Evolutionary conservation across 345 rosid genomes (phyloP).

Genomic region (Eutrema yunnanense): DNA sequence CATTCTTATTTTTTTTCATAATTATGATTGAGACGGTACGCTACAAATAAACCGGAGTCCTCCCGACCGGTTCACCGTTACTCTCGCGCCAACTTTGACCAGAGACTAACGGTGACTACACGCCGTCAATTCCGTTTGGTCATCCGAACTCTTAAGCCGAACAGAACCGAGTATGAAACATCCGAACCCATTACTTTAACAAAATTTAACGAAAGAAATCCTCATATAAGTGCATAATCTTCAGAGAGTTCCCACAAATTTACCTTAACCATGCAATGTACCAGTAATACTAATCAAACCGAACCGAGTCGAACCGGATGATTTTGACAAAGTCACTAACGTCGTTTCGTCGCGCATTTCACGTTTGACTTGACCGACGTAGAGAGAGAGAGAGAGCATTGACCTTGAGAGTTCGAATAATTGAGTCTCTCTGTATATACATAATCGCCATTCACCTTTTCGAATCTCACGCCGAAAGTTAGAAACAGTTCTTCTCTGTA

Average conservation of each 20-base stretch:
- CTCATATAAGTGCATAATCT: not conserved
- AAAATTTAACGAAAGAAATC: not conserved
- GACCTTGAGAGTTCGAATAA: slow-evolving; percentile 7
- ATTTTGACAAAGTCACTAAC: not conserved
- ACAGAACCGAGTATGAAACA: not conserved
- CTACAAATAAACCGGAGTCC: slow-evolving; percentile 10
- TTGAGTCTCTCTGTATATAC: not conserved
- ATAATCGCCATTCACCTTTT: not conserved
- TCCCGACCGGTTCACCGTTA: slow-evolving; percentile 4
- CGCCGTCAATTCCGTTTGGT: not conserved
- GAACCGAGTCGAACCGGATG: not conserved
- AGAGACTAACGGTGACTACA: slow-evolving; percentile 12
- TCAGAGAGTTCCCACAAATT: not conserved
- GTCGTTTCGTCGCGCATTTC: not conserved
- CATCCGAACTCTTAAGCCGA: not conserved
- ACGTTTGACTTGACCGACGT: slow-evolving; percentile 3
- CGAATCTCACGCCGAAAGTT: not conserved
- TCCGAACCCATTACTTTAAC: not conserved
- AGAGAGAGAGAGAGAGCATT: not conserved
- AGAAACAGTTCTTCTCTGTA: not conserved
- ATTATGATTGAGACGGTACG: not conserved
- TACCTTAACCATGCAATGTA: not conserved
- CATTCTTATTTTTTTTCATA: not conserved
- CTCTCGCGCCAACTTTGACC: slow-evolving; percentile 29
- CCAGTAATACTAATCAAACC: not conserved